Evolutionary conservation across 306 rosid genomes (phyloP).

Genomic region (Carpinus fangiana): DNA sequence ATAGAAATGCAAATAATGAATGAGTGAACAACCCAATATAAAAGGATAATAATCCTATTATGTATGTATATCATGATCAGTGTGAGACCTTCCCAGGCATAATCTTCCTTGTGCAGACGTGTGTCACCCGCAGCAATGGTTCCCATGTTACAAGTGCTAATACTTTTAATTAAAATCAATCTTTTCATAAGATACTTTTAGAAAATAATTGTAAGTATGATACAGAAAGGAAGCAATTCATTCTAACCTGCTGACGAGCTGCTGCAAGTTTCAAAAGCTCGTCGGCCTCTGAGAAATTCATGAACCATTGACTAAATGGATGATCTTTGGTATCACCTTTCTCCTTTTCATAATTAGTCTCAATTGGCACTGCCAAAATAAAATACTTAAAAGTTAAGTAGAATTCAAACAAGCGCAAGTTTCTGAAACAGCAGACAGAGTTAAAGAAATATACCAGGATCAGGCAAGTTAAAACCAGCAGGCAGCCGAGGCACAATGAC

Average conservation of each 20-base stretch:
- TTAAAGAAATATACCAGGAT: constrained; percentile 53
- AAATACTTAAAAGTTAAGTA: constrained; percentile 6
- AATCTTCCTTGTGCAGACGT: neutral
- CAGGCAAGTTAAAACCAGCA: constrained; percentile 69
- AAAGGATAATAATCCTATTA: neutral
- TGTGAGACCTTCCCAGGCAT: neutral
- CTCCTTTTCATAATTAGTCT: constrained; percentile 49
- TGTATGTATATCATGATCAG: neutral
- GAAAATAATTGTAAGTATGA: constrained; percentile 1
- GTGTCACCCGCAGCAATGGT: neutral
- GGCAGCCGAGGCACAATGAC: constrained; percentile 85
- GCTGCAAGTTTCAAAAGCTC: constrained; percentile 94
- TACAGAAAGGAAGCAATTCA: constrained; percentile 21
- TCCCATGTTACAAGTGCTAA: neutral
- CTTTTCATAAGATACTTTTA: neutral
- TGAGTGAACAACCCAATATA: neutral
- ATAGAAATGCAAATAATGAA: neutral
- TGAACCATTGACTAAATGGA: constrained; percentile 82
- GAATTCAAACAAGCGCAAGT: neutral
- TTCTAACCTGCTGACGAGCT: constrained; percentile 89
- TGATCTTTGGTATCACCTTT: constrained; percentile 85
- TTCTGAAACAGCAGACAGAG: constrained; percentile 1
- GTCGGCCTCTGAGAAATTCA: constrained; percentile 95
- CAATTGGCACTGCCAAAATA: constrained; percentile 51
- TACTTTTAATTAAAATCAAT: neutral